Conservation (phyloP, 441 rosid species). For the Bocquillonia castaneifolia region DNA sequence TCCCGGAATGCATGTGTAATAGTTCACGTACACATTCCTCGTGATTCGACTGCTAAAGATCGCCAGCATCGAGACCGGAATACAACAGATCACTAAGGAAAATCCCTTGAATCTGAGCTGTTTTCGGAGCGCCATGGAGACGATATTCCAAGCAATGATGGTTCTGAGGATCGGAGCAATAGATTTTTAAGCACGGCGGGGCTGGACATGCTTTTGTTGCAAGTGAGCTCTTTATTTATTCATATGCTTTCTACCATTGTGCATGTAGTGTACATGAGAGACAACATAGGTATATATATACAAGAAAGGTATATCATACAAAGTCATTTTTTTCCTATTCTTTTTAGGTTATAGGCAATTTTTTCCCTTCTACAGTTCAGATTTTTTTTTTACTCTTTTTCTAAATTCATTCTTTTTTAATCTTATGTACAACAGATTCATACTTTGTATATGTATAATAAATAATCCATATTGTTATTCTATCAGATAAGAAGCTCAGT, state of each 20-base stretch:
- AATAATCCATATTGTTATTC: neutral
- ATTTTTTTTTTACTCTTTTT: neutral
- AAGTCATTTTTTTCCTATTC: conserved; percentile 29
- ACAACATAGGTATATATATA: conserved; percentile 13
- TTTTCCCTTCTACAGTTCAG: conserved; percentile 5
- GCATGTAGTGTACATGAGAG: conserved; percentile 27
- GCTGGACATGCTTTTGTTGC: neutral
- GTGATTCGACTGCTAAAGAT: neutral
- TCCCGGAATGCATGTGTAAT: conserved; percentile 86
- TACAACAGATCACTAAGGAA: neutral
- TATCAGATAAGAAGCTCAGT: neutral
- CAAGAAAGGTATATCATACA: conserved; percentile 12
- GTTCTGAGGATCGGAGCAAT: conserved; percentile 16
- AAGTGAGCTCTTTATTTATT: neutral
- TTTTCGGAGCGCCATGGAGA: neutral
- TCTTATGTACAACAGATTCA: conserved; percentile 11
- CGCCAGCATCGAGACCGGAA: conserved; percentile 3
- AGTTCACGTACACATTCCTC: conserved; percentile 17
- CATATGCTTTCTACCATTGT: neutral
- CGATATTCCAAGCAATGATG: conserved; percentile 23
- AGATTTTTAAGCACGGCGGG: conserved; percentile 5
- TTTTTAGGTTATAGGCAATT: conserved; percentile 19
- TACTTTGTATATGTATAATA: conserved; percentile 15
- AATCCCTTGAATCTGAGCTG: conserved; percentile 22
- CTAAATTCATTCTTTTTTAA: conserved; percentile 22